Evolutionary conservation across 176 grass and related monocot genomes (phyloP), one percentile per base, ranked within the genome.

Genomic region (Raddia guianensis): DNA sequence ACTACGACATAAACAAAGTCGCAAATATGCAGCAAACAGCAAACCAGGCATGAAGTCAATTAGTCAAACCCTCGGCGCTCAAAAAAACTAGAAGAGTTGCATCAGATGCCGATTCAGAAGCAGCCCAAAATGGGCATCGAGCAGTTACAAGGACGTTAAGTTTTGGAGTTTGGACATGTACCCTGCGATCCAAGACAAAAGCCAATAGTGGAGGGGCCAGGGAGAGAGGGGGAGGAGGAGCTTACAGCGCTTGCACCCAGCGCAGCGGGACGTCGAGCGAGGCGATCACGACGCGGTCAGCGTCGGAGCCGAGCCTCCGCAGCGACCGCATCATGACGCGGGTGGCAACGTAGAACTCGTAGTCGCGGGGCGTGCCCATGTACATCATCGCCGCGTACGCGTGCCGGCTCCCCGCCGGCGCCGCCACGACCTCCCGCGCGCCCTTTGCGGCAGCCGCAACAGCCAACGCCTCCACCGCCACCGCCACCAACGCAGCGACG

Each of bases 341-440:
- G 47, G 90, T 97, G 72, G 93, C 93, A 18, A 97, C 93, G 75
- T 97, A 97, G 93, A 97, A 97, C 83, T 97, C 93, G 79, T 97
- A 97, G 76, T 97, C 93, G 40, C 90, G 79, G 11, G 93, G 93
- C 61, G 93, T 97, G 75, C 93, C 93, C 93, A 93, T 97, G 88
- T 97, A 97, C 93, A 97, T 93, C 93, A 97, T 97, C 68, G 90
- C 91, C 46, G 84, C 93, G 72, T 97, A 97, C 43, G 93, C 93
- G 80, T 97, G 90, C 63, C 81, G 88, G 62, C 85, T 71, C 63
- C 75, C 58, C 70, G 68, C 70, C 45, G 63, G 62, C 63, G 1
- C 61, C 46, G 3, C 72, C 34, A 13, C 70, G 0, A 10, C 82
- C 44, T 49, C 65, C 46, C 18, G 73, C 20, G 43, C 88, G 21